Evolutionary conservation across 306 rosid genomes (phyloP).

Genomic region (Pterocarpus santalinus): DNA sequence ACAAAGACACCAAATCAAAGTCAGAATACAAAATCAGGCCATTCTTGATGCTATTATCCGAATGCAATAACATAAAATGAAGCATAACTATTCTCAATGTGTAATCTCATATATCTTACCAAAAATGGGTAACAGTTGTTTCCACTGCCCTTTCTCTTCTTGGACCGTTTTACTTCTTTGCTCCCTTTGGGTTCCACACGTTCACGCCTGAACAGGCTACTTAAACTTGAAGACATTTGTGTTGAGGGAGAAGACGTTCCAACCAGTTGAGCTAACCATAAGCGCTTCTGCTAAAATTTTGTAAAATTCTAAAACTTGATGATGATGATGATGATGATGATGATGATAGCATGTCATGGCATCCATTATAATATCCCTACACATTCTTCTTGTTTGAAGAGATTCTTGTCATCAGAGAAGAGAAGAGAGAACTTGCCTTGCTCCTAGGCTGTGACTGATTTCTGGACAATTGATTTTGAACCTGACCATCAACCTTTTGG

Average conservation of each 20-base stretch:
- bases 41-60: background rate
- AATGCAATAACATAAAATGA: background rate
- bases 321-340: background rate
- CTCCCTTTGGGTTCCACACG: background rate
- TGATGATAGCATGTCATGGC: background rate
- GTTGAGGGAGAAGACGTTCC: conserved; percentile 15
- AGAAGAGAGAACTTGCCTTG: conserved; percentile 54
- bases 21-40: conserved; percentile 6
- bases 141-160: conserved; percentile 43
- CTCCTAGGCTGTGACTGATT: conserved; percentile 39
- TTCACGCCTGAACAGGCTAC: background rate
- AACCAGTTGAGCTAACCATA: conserved; percentile 29
- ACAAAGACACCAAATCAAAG: background rate
- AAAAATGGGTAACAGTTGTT: conserved; percentile 23
- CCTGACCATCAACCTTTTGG: background rate
- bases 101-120: conserved; percentile 46
- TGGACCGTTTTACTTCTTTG: background rate
- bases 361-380: background rate
- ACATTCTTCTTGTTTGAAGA: conserved; percentile 7
- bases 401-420: conserved; percentile 12
- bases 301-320: background rate
- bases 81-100: conserved; percentile 1
- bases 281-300: conserved; percentile 31
- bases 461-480: conserved; percentile 29
- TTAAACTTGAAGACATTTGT: background rate